Base-by-base conservation (phyloP, 495 filamentous ascomycete species). In the Letharia columbiana region DNA sequence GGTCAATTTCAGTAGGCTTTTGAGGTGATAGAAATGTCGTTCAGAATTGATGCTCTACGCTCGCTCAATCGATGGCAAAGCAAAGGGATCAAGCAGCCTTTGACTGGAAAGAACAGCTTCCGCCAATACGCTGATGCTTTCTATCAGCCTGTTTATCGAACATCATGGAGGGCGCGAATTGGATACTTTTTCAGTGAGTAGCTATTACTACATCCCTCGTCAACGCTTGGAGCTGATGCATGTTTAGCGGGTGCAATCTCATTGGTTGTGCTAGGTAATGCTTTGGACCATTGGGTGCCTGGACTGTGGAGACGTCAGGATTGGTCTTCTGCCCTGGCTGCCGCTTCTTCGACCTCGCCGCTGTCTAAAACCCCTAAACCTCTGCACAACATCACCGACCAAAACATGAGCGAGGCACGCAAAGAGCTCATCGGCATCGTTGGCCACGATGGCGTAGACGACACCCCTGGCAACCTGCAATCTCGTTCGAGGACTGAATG, bases 401-500 rank as follows among this genome's bases (percentile, higher is more conserved):
- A 64, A 28, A 69, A 69, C 9, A 49, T 69, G 23, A 23, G 57
- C 17, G 65, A 15, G 42, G 68, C 64, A 15, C 60, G 64, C 10
- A 52, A 64, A 41, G 68, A 69, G 11, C 44, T 69, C 37, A 31
- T 56, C 13, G 23, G 41, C 20, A 57, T 69, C 10, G 59, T 69
- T 28, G 64, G 68, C 39, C 23, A 6, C 7, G n/a, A 49, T 31
- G 42, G 60, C 28, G 57, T 69, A n/a, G 45, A 63, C 33, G 57
- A 58, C 44, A 20, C 49, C 42, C 64, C 58, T 4, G 37, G 50
- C 20, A 63, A 62, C 20, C 37, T 61, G 17, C 31, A n/a, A 42
- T 61, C 64, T 1, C 68, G 41, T 61, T 69, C 68, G 15, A 61
- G 57, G 15, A 69, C 64, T n/a, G 41, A 58, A 60, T 69, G 68